Conservation (phyloP, 164 flowering plant genomes). For the Cinnamomum micranthum region DNA sequence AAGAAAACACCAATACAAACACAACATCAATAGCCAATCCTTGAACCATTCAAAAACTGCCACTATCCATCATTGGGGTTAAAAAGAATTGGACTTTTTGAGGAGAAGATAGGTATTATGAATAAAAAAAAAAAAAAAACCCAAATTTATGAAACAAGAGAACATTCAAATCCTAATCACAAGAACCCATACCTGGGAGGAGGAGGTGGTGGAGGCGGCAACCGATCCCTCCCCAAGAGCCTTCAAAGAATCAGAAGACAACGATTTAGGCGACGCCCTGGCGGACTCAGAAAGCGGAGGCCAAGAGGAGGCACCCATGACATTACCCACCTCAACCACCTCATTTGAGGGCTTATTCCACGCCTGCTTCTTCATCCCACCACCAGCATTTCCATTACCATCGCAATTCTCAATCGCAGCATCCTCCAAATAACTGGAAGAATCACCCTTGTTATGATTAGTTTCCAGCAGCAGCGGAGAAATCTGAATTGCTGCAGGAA, state of each 20-base stretch:
- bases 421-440: neutral
- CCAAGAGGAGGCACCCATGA: constrained; percentile 57
- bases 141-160: neutral
- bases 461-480: neutral
- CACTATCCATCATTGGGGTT: no score
- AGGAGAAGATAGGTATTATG: no score
- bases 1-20: neutral
- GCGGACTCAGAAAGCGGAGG: constrained; percentile 64
- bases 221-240: constrained; percentile 40
- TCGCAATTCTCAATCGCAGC: constrained; percentile 20
- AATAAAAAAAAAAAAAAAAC: neutral
- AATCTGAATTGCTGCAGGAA: neutral
- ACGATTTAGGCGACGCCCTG: constrained; percentile 40
- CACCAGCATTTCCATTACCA: constrained; percentile 24
- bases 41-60: no score
- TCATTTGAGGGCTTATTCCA: constrained; percentile 60
- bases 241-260: constrained; percentile 36
- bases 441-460: neutral
- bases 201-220: constrained; percentile 17
- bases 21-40: neutral
- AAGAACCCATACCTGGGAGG: constrained; percentile 12
- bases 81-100: no score
- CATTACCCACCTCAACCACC: constrained; percentile 23
- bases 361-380: constrained; percentile 46
- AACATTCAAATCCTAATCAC: neutral